Conservation (phyloP, 257 asterid genomes). For the Dorcoceras hygrometricum region DNA sequence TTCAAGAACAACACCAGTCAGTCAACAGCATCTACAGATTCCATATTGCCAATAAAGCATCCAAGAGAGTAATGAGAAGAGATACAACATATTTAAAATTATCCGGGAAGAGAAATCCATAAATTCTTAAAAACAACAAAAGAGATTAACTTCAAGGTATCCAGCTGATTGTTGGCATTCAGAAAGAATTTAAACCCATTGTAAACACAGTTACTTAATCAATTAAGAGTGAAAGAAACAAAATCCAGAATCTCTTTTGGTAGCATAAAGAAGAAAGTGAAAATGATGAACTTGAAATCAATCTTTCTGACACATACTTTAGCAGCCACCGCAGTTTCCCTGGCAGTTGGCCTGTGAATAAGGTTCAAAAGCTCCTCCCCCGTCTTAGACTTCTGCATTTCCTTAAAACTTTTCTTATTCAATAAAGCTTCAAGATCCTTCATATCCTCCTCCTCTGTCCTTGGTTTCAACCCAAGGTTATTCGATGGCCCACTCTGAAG, state of each 20-base stretch:
- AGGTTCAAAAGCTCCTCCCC: constrained; percentile 98
- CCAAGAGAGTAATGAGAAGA: constrained; percentile 7
- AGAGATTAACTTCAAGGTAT: constrained; percentile 14
- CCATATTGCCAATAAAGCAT: constrained; percentile 9
- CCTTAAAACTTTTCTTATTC: constrained; percentile 84
- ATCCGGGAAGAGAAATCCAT: not conserved
- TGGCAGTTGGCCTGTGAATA: constrained; percentile 93
- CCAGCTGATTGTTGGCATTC: constrained; percentile 6
- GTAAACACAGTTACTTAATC: constrained; percentile 2
- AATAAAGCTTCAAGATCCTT: constrained; percentile 88
- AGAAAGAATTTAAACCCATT: constrained; percentile 6
- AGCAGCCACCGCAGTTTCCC: constrained; percentile 86
- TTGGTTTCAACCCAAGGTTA: constrained; percentile 61
- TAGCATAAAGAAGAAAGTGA: not conserved
- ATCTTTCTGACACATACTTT: constrained; percentile 43
- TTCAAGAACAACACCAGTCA: not conserved
- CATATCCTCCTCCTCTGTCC: constrained; percentile 91
- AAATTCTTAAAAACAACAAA: constrained; percentile 10
- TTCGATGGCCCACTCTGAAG: constrained; percentile 40
- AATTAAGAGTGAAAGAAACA: not conserved
- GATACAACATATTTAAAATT: not conserved
- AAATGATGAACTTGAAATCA: not conserved
- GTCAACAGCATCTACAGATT: constrained; percentile 18
- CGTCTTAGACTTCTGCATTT: constrained; percentile 85
- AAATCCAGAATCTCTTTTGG: not conserved